Conservation (phyloP, 1,284 basidiomycete species). For the Malassezia pachydermatis region DNA sequence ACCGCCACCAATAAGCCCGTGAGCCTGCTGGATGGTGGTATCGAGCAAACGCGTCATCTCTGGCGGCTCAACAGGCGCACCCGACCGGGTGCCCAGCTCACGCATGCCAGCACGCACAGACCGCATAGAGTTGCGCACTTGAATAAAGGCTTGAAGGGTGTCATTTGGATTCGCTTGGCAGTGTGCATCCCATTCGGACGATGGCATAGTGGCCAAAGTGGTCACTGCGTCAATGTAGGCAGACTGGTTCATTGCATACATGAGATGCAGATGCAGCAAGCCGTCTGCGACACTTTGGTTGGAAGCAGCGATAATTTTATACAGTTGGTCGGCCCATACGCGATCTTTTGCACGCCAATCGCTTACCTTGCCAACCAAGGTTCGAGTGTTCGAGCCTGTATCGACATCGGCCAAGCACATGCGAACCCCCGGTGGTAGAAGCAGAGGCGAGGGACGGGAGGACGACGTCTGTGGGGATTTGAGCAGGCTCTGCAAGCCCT, state of each 20-base stretch:
- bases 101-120: slow-evolving; percentile 72
- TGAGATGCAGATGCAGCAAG: slow-evolving; percentile 29
- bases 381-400: slow-evolving; percentile 43
- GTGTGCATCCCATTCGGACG: slow-evolving; percentile 16
- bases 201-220: slow-evolving; percentile 34
- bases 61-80: slow-evolving; percentile 79
- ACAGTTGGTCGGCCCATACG: slow-evolving; percentile 41
- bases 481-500: slow-evolving; percentile 1
- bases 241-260: slow-evolving; percentile 24
- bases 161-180: slow-evolving; percentile 11
- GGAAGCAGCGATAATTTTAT: slow-evolving; percentile 32
- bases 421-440: slow-evolving; percentile 36
- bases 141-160: slow-evolving; percentile 23
- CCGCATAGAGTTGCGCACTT: slow-evolving; percentile 51
- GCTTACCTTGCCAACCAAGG: slow-evolving; percentile 39
- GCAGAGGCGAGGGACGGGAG: slow-evolving; percentile 31
- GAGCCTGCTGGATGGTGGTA: slow-evolving; percentile 58
- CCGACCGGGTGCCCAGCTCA: slow-evolving; percentile 67
- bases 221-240: slow-evolving; percentile 37
- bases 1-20: slow-evolving; percentile 83
- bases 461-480: neutral
- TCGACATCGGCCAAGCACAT: slow-evolving; percentile 45
- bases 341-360: slow-evolving; percentile 37
- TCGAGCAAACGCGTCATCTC: slow-evolving; percentile 82
- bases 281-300: slow-evolving; percentile 40